These are phyloP conservation scores for Echinochloa phyllopogon DNA, from an alignment of 176 grass and related monocot species.

Conservation along the genomic window DNA sequence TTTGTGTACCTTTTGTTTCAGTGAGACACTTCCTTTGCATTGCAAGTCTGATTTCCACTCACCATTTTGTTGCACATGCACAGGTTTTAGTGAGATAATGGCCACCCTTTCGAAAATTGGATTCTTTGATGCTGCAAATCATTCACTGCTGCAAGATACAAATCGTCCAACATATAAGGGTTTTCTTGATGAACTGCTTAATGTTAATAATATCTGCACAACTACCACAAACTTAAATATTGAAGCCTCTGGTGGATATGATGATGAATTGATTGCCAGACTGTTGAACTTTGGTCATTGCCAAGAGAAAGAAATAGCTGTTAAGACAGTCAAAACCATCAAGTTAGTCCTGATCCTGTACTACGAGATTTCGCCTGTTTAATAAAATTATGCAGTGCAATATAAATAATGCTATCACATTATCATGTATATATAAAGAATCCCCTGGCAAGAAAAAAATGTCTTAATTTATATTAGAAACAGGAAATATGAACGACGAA, in stretches of 20 bases:
- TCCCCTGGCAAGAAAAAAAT: background rate
- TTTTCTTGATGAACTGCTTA: slow-evolving; percentile 72
- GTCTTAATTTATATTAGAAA: slow-evolving; percentile 7
- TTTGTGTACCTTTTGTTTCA: slow-evolving; percentile 7
- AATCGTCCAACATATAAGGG: slow-evolving; percentile 53
- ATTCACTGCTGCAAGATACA: slow-evolving; percentile 63
- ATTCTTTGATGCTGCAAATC: slow-evolving; percentile 63
- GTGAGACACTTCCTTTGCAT: background rate
- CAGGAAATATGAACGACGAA: background rate
- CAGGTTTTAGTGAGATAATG: slow-evolving; percentile 98
- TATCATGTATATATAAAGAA: background rate
- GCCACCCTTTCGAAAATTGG: slow-evolving; percentile 65
- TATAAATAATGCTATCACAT: slow-evolving; percentile 1
- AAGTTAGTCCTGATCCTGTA: slow-evolving; percentile 61
- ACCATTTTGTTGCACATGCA: slow-evolving; percentile 25
- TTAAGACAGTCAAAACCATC: slow-evolving; percentile 81
- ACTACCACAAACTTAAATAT: background rate
- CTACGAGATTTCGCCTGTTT: slow-evolving; percentile 18
- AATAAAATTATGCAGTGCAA: background rate
- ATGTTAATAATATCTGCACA: slow-evolving; percentile 38
- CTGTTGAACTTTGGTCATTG: slow-evolving; percentile 63
- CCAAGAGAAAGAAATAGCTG: slow-evolving; percentile 69
- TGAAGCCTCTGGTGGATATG: slow-evolving; percentile 46
- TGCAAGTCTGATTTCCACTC: slow-evolving; percentile 16
- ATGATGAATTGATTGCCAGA: slow-evolving; percentile 66